Conservation (phyloP, 441 rosid species). For the Rhodomyrtus psidioides region DNA sequence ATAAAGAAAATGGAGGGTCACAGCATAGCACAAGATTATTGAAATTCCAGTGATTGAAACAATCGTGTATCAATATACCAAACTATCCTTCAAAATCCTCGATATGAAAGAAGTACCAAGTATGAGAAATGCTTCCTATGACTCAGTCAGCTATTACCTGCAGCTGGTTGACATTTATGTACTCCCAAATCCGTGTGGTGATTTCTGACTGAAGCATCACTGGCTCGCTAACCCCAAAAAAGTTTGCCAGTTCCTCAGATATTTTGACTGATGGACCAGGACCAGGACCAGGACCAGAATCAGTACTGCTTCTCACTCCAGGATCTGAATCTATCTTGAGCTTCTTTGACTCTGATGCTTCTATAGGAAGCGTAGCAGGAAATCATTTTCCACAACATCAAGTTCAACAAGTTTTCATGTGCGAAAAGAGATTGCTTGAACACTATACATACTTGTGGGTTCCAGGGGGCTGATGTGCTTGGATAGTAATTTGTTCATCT, state of each 20-base stretch:
- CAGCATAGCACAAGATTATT: not conserved
- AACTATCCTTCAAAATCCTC: not conserved
- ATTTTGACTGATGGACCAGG: conserved; percentile 26
- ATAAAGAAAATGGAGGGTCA: not conserved
- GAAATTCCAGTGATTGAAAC: not conserved
- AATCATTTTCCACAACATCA: not conserved
- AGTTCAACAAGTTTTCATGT: not conserved
- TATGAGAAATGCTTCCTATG: not conserved
- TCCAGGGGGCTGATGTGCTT: conserved; percentile 86
- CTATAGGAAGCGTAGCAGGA: conserved; percentile 22
- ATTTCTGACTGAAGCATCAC: conserved; percentile 48
- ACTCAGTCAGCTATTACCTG: conserved; percentile 26
- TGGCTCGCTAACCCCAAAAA: conserved; percentile 42
- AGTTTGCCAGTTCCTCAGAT: conserved; percentile 60
- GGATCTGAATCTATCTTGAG: conserved; percentile 52
- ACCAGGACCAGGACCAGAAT: conserved; percentile 25
- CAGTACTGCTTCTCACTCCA: conserved; percentile 24
- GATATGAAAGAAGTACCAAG: not conserved
- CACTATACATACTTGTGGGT: conserved; percentile 48
- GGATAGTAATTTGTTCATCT: conserved; percentile 89
- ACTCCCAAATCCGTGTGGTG: conserved; percentile 49
- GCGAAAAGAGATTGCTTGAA: not conserved
- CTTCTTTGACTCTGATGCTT: conserved; percentile 63
- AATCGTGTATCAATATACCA: not conserved
- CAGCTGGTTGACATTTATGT: conserved; percentile 47